Evolutionary conservation across 2,329 filamentous ascomycete genomes (phyloP), one percentile per base, ranked within the genome.

Genomic region (Cadophora sp.): DNA sequence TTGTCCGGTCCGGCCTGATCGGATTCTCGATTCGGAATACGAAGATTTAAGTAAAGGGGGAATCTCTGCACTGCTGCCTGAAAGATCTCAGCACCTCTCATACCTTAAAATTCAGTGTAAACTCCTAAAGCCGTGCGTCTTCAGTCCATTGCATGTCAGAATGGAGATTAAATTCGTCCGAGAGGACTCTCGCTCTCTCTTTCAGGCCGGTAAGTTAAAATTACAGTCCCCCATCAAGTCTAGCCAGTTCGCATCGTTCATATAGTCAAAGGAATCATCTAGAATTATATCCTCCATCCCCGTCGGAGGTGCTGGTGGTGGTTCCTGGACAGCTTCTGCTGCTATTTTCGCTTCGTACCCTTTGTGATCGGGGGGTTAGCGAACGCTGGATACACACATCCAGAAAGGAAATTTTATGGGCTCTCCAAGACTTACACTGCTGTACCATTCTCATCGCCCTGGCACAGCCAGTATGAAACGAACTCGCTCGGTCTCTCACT

Each of bases 331-430:
- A 3, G 27, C 14, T 45, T 67, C 62, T 3, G 36, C 36, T 16
- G 51, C 50, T 14, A 69, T 30, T 51, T 63, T 71, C 18, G 64
- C n/a, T 36, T 68, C 68, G 50, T 71, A 71, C 70, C 43, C 43
- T 45, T 5, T 43, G 43, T 45, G 43, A 45, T 20, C 13, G 39
- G 43, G 3, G 43, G 1, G 14, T 45, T 45, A 45, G 43, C 43
- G 36, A 39, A 39, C 11, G 11, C 43, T 30, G n/a, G n/a, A 30
- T 4, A 30, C 27, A 30, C 27, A 30, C 6, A 3, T 30, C 14
- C 9, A 6, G 43, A 20, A 18, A 20, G 16, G n/a, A 18, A 30
- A 4, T n/a, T 18, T 18, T 18, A 8, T 18, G 43, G 5, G 43
- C 14, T 45, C 36, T 8, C 36, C 36, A 39, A 13, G n/a, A 18